Base-by-base conservation (phyloP, 768 basidiomycete genomes). In the Tricholoma bakamatsutake region DNA sequence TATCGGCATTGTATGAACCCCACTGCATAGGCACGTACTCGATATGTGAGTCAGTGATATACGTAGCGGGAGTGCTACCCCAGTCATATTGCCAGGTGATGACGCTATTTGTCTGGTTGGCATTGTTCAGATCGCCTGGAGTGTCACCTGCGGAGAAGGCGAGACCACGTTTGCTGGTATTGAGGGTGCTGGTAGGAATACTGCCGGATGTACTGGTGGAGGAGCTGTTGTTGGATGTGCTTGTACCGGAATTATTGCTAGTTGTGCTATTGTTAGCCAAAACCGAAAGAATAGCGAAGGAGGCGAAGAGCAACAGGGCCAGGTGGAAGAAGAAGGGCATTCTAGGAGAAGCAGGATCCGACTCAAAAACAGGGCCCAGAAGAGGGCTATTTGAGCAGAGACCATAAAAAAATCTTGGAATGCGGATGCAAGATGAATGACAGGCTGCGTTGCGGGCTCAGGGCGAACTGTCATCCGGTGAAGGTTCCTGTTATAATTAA, bases 11-110 rank as follows among this genome's bases (percentile, higher is more conserved):
- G 3, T 62, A 72, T 18, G 72, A 70, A 3, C 79, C 78, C 78
- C 79, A 80, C 63, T 81, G 79, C 79, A 81, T 80, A 0, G 79
- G 79, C 30, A 81, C 67, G 53, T 77, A 81, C 15, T 73, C 70
- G 54, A 81, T 68, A 35, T 72, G 73, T 2, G 76, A 76, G 18
- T 71, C 66, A 1, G 69, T 74, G 28, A 81, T 62, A 59, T 77
- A 75, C 18, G 62, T 66, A n/a, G 77, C 74, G 9, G 76, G 75
- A 21, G 68, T 60, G 45, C 70, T 72, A 3, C 75, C 74, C 90
- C 79, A 80, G 62, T 79, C 74, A 58, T 80, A 90, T 17, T 83
- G 60, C 78, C 78, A 80, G 37, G 69, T 72, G 30, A 75, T 70
- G 12, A 72, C 64, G 55, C 76, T 75, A 18, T 71, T 66, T 1